phyloP scores from a whole-genome alignment of 768 basidiomycete species.

The Lactarius sanguifluus region DNA sequence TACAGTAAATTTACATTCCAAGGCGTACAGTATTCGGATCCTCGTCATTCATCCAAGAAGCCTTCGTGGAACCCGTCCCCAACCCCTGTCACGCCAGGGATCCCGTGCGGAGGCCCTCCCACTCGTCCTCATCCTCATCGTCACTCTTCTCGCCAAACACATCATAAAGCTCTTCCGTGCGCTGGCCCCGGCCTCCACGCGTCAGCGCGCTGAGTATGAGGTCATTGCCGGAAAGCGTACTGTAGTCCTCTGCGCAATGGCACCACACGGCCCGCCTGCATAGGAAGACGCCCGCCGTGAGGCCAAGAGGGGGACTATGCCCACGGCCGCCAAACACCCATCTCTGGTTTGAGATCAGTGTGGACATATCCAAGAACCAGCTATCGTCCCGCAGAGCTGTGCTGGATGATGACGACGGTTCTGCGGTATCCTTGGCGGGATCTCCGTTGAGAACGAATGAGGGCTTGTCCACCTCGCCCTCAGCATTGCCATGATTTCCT shows the following conservation, averaged over 20 bases:
- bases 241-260: constrained; percentile 52
- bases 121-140: too few species aligned
- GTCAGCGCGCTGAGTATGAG: too few species aligned
- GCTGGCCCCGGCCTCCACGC: constrained; percentile 38
- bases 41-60: constrained; percentile 72
- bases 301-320: constrained; percentile 75
- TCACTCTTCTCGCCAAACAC: too few species aligned
- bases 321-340: constrained; percentile 90
- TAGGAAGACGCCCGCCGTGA: constrained; percentile 73
- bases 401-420: constrained; percentile 27
- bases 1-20: background rate
- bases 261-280: constrained; percentile 59
- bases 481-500: constrained; percentile 73
- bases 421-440: constrained; percentile 31
- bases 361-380: constrained; percentile 79
- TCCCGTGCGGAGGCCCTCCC: too few species aligned
- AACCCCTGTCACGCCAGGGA: constrained; percentile 39
- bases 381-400: constrained; percentile 38
- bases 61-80: constrained; percentile 67
- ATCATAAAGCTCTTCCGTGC: too few species aligned
- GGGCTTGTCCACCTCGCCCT: constrained; percentile 70
- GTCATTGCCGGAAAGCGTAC: constrained; percentile 17
- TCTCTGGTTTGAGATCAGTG: constrained; percentile 71
- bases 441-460: constrained; percentile 48
- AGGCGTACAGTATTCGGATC: constrained; percentile 40